Base-by-base conservation (phyloP, 139 green algal genomes). In the Coelastrella sp. region DNA sequence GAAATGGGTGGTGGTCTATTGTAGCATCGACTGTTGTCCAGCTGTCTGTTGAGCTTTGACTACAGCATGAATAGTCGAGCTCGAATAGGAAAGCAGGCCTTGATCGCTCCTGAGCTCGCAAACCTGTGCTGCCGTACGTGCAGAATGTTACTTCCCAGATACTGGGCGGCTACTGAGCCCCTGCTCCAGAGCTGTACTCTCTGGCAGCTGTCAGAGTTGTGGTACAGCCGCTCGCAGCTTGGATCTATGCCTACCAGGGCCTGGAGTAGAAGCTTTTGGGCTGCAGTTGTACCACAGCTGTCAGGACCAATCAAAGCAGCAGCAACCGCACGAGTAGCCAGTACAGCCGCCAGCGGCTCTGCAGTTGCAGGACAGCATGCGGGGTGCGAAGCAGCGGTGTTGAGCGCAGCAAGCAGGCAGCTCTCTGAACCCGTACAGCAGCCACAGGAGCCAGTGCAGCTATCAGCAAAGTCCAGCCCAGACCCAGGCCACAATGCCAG, bases 101-200 rank as follows among this genome's bases (percentile, higher is more conserved):
- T 47, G 32, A 47, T 47, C 32, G 32, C 32, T 47, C 61, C 61
- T 19, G 61, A 71, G 8, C 8, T 71, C 10, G 11, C 11, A 71
- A 19, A 71, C 61, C 61, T 71, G 61, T 71, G 32, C 32, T 71
- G 64, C 4, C 2, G 13, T n/a, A 22, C 17, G 14, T 76, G 68
- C 64, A 80, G 77, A 61, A 59, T 77, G 78, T 23, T 80, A 7
- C 65, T 87, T 47, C 85, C 85, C 5, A 47, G 83, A 7, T 90
- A 90, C 73, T 83, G 73, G 85, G 85, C 85, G 20, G 85, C 73
- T 7, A 19, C 73, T 23, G 14, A 90, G 85, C 74, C 73, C 58
- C 59, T 90, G 73, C 85, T 90, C 56, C 73, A 68, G 3, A 64
- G 19, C 58, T 84, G 73, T 73, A 64, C 58, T 16, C 85, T 83